Conservation (phyloP, 371 early-diverging fungal species). For the Rhizomucor pusillus region DNA sequence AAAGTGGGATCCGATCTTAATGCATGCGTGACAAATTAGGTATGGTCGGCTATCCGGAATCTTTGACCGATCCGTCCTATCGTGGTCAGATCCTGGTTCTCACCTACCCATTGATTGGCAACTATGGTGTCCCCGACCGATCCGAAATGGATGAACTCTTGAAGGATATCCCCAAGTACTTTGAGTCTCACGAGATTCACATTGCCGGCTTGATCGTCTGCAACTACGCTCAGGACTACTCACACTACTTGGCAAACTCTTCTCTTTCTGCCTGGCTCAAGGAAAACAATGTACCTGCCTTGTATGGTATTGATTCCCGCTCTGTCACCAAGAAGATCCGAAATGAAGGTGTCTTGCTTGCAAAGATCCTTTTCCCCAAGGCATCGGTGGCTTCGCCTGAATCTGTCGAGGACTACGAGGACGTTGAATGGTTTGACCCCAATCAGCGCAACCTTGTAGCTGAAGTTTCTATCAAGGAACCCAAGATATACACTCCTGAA, state of each 20-base stretch:
- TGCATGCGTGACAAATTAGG: conserved; percentile 19
- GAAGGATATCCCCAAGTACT: conserved; percentile 81
- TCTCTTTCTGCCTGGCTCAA: conserved; percentile 88
- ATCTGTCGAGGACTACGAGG: conserved; percentile 67
- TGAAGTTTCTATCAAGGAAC: conserved; percentile 84
- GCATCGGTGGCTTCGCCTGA: conserved; percentile 54
- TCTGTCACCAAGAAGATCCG: conserved; percentile 85
- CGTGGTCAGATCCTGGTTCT: conserved; percentile 92
- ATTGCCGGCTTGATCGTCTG: conserved; percentile 84
- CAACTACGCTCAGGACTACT: conserved; percentile 79
- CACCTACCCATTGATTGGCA: conserved; percentile 86
- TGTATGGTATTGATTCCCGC: conserved; percentile 92
- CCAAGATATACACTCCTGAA: conserved; percentile 71
- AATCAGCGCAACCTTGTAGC: conserved; percentile 90
- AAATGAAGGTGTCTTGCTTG: conserved; percentile 81
- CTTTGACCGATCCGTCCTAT: conserved; percentile 96
- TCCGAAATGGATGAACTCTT: conserved; percentile 72
- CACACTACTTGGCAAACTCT: conserved; percentile 89
- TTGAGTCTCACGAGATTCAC: conserved; percentile 86
- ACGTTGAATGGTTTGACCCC: conserved; percentile 91
- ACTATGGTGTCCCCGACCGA: conserved; percentile 90
- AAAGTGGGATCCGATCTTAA: neutral
- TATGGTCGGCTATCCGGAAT: conserved; percentile 83
- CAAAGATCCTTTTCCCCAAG: conserved; percentile 83
- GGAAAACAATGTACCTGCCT: conserved; percentile 82